Conservation (phyloP, 139 green algal species). For the Axilococcus clingmanii region DNA sequence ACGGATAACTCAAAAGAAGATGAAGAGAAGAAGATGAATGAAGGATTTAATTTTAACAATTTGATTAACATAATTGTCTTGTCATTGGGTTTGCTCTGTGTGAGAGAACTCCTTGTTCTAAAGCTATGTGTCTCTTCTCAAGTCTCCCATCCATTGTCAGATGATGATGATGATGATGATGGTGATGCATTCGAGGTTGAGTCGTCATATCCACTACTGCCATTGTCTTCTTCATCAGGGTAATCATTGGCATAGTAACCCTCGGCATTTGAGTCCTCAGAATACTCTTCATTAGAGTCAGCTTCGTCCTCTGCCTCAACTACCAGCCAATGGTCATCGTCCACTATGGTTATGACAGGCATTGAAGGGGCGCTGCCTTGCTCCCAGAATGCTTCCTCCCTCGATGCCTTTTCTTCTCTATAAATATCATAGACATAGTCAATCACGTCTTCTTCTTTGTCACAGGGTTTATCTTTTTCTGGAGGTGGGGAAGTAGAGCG, state of each 20-base stretch:
- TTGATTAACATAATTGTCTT: too few relatives aligned
- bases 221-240: conserved; percentile 12
- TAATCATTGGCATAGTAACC: conserved; percentile 33
- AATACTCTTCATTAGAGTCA: conserved; percentile 10
- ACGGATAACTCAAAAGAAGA: too few relatives aligned
- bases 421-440: conserved; percentile 35
- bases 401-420: conserved; percentile 8
- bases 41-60: too few relatives aligned
- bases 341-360: too few relatives aligned
- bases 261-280: conserved; percentile 30
- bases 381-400: too few relatives aligned
- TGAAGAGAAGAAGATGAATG: too few relatives aligned
- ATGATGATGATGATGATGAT: too few relatives aligned
- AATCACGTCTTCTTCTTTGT: not conserved
- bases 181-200: too few relatives aligned
- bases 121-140: not conserved
- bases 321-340: conserved; percentile 24
- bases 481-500: not conserved
- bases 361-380: too few relatives aligned
- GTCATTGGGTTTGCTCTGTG: not conserved
- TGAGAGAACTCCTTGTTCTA: not conserved
- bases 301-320: conserved; percentile 9
- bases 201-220: not conserved
- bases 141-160: not conserved
- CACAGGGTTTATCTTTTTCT: not conserved